Conservation (phyloP, 108 stramenopile genomes). For the Fragilaria radians region DNA sequence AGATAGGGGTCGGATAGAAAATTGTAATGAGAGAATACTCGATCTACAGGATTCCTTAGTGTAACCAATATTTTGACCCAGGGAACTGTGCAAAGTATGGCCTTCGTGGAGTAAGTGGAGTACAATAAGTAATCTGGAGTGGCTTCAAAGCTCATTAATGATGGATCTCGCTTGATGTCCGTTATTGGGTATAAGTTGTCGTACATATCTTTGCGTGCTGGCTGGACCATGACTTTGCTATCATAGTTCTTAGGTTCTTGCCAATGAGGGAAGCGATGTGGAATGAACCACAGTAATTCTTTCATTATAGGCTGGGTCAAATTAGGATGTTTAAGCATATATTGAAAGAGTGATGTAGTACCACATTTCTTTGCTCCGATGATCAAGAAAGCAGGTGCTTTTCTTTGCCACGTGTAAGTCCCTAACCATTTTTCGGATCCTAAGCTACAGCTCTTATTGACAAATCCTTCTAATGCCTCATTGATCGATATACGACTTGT, state of each 20-base stretch:
- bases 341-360: slow-evolving; percentile 82
- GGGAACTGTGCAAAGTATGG: slow-evolving; percentile 22
- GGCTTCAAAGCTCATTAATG: slow-evolving; percentile 6
- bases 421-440: slow-evolving; percentile 8
- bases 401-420: slow-evolving; percentile 21
- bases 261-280: not conserved
- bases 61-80: slow-evolving; percentile 58
- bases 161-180: not conserved
- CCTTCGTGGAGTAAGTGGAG: slow-evolving; percentile 1
- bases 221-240: not conserved
- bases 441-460: not conserved
- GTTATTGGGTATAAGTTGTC: not conserved
- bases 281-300: slow-evolving; percentile 63
- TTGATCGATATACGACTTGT: too few relatives aligned
- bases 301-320: slow-evolving; percentile 47
- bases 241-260: not conserved
- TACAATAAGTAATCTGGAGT: slow-evolving; percentile 26
- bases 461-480: not conserved
- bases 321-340: slow-evolving; percentile 67
- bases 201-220: slow-evolving; percentile 2
- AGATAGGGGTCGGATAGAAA: slow-evolving; percentile 31
- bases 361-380: slow-evolving; percentile 85
- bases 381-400: slow-evolving; percentile 51
- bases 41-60: slow-evolving; percentile 58
- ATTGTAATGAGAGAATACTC: slow-evolving; percentile 60